Conservation (phyloP, 1,284 basidiomycete species). For the Cutaneotrichosporon cyanovorans region DNA sequence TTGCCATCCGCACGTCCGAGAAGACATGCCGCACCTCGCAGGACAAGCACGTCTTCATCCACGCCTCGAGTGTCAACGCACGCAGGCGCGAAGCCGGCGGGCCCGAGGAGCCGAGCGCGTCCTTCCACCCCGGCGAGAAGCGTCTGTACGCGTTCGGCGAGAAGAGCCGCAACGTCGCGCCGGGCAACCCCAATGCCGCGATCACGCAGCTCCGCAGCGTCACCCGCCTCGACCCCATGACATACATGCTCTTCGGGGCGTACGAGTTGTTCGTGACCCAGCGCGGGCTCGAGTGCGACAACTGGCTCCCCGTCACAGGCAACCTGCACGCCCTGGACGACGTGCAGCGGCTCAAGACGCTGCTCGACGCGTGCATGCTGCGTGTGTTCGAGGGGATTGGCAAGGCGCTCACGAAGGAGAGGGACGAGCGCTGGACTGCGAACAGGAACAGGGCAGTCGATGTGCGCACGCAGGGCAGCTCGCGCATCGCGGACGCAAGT, state of each 20-base stretch:
- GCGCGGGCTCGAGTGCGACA: conserved; percentile 74
- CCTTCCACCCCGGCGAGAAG: conserved; percentile 53
- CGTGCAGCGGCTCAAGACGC: conserved; percentile 69
- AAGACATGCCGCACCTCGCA: conserved; percentile 67
- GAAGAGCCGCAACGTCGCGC: conserved; percentile 62
- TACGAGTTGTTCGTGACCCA: conserved; percentile 63
- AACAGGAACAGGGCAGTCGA: conserved; percentile 17
- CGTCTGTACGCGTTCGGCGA: conserved; percentile 80
- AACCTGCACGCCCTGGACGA: conserved; percentile 71
- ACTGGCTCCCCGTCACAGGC: conserved; percentile 82
- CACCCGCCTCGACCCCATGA: conserved; percentile 82
- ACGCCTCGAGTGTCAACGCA: conserved; percentile 80
- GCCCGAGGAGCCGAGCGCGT: conserved; percentile 46
- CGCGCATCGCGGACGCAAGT: conserved; percentile 20
- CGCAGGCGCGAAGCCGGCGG: conserved; percentile 55
- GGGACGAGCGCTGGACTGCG: conserved; percentile 25
- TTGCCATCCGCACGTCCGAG: conserved; percentile 72
- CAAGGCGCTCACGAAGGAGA: conserved; percentile 26
- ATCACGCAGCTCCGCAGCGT: conserved; percentile 58
- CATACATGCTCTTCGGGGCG: conserved; percentile 88
- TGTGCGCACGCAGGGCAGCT: conserved; percentile 10
- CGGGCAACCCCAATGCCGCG: conserved; percentile 27
- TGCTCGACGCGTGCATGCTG: conserved; percentile 79
- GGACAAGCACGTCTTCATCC: conserved; percentile 66
- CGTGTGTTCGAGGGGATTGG: conserved; percentile 85